A percentile compares a stretch with the other conserved stretches of the same genome.
Evolutionary conservation across 352 stramenopile species (phyloP).

Genomic region (Globisporangium sylvaticum): DNA sequence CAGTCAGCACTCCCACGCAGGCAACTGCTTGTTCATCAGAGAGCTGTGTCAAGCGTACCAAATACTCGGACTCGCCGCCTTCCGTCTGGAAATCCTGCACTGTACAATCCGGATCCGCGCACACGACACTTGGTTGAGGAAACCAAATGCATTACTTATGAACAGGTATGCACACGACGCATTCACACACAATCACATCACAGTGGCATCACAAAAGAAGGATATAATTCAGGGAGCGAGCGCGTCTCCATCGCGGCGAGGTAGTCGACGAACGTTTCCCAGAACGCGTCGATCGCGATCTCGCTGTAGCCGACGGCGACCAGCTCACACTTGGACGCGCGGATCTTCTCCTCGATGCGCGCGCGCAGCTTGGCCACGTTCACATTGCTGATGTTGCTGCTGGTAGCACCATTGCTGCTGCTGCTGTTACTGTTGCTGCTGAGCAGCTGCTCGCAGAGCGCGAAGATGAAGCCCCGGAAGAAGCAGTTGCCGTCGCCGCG

Average conservation of each 20-base stretch:
- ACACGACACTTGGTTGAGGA: constrained; percentile 27
- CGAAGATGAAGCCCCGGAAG: constrained; percentile 89
- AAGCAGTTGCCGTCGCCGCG: constrained; percentile 91
- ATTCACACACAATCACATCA: constrained; percentile 9
- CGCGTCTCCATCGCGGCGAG: constrained; percentile 75
- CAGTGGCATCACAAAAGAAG: constrained; percentile 19
- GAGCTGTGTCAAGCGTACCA: constrained; percentile 24
- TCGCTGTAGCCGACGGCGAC: constrained; percentile 88
- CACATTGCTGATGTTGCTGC: background rate
- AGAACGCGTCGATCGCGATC: constrained; percentile 91
- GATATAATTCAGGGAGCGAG: constrained; percentile 52
- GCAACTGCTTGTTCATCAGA: background rate
- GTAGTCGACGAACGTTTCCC: constrained; percentile 91
- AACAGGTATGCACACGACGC: background rate
- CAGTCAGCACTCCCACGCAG: background rate
- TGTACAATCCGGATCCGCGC: constrained; percentile 24
- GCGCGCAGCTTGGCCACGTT: constrained; percentile 24
- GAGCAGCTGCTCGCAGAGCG: constrained; percentile 77
- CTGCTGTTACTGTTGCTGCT: background rate
- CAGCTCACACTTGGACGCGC: constrained; percentile 64
- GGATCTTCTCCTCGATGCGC: constrained; percentile 59
- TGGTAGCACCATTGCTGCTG: background rate
- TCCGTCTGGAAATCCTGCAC: constrained; percentile 85
- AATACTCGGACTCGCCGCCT: constrained; percentile 80
- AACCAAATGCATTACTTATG: constrained; percentile 19